Base-by-base conservation (phyloP, 306 rosid species). In the Rubus idaeus region DNA sequence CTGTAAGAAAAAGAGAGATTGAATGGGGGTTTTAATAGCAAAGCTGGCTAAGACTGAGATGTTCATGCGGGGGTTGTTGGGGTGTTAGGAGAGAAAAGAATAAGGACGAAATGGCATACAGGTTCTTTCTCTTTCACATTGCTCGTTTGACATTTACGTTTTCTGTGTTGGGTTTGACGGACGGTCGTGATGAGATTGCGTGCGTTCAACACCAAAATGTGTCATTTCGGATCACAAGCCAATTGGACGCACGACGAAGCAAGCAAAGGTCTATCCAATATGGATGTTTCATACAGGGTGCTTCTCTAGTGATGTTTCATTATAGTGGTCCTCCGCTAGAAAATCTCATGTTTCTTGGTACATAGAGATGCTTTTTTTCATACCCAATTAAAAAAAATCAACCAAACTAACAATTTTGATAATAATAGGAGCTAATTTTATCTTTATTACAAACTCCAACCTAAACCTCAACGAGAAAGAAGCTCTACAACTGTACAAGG, bases 181-280 rank as follows among this genome's bases (percentile, higher is more conserved):
- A 21, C 74, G 69, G 69, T 39, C 20, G 13, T 37, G 69, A 64
- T 64, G 13, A 3, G 23, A 64, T 64, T 64, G 69, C 69, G 69
- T 64, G 69, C 69, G 21, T 64, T 64, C 69, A n/a, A 35, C 44
- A 13, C 68, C 44, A 8, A 41, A 0, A 1, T 62, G 45, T 26
- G 30, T 20, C 26, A 18, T 55, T 8, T 55, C 7, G 20, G 20
- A 51, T 51, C 57, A 51, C 20, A 23, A 30, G 67, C 67, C 35
- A 21, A 21, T 30, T 12, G 40, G 42, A 61, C 30, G 67, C 42
- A 13, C 67, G 66, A 61, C 67, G 42, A 42, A 61, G 35, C 35
- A 30, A 30, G 35, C 35, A 30, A 23, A 30, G 35, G 35, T 30
- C 35, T 30, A 2, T 30, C 35, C 35, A 30, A 30, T 30, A 30